Evolutionary conservation across 2,329 filamentous ascomycete species (phyloP).

Genomic region (Calonectria henricotiae): DNA sequence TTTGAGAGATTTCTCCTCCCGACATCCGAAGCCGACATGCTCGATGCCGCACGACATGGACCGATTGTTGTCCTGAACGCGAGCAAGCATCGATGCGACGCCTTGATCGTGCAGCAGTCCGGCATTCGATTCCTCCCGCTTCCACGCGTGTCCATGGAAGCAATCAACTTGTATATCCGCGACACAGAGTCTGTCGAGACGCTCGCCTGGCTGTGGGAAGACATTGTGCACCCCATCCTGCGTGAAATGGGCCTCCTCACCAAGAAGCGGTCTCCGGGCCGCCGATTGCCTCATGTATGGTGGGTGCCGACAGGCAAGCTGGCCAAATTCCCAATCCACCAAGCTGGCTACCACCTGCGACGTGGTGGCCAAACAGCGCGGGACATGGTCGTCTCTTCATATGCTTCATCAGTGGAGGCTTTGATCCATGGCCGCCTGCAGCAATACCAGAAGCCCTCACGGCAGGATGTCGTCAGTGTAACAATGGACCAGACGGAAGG

Average conservation of each 20-base stretch:
- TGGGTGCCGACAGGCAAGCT: constrained; percentile 26
- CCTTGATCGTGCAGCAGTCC: constrained; percentile 6
- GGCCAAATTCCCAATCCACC: constrained; percentile 18
- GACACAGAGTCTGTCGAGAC: constrained; percentile 7
- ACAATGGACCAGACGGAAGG: no score
- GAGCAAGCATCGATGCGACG: constrained; percentile 21
- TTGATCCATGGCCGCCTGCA: constrained; percentile 38
- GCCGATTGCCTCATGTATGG: constrained; percentile 4
- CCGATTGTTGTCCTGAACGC: constrained; percentile 19
- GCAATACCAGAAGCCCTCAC: no score
- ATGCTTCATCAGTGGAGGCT: constrained; percentile 56
- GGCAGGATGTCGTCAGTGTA: no score
- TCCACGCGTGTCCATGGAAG: neutral
- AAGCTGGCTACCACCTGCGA: constrained; percentile 6
- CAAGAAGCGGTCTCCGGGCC: neutral
- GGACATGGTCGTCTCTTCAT: constrained; percentile 58
- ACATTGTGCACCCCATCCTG: constrained; percentile 1
- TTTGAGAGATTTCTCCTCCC: constrained; percentile 16
- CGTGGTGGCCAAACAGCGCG: neutral
- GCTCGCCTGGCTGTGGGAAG: constrained; percentile 17
- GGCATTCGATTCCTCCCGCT: neutral
- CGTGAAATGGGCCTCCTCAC: neutral
- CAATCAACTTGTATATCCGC: neutral
- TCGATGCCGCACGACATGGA: neutral
- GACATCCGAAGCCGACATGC: neutral